phyloP scores from a whole-genome alignment of 1,139 yeast species.

The Yamadazyma friedrichii region DNA sequence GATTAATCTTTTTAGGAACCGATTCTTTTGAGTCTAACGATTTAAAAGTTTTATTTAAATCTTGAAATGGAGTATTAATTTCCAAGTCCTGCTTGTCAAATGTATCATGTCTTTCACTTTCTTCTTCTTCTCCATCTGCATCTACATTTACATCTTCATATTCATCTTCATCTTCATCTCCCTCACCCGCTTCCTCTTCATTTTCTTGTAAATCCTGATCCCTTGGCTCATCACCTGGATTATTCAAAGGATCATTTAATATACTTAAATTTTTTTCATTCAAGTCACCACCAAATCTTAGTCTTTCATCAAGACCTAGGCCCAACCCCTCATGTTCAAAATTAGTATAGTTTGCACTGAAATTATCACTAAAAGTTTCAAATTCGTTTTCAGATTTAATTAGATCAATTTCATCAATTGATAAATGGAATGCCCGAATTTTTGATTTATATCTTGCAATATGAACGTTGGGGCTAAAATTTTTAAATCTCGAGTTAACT shows the following conservation, averaged over 20 bases:
- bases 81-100: no score
- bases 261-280: conserved; percentile 4
- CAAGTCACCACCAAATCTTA: conserved; percentile 5
- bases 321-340: neutral
- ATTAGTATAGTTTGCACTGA: no score
- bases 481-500: conserved; percentile 13
- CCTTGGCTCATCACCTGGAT: no score
- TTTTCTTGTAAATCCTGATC: neutral
- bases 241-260: neutral
- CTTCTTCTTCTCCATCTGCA: neutral
- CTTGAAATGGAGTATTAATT: neutral
- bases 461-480: conserved; percentile 13
- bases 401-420: conserved; percentile 28
- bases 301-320: neutral
- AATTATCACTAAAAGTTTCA: neutral
- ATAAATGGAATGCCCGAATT: conserved; percentile 30
- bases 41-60: conserved; percentile 1
- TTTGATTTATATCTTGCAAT: conserved; percentile 9
- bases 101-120: neutral
- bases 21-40: neutral
- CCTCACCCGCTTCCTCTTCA: neutral
- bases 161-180: neutral
- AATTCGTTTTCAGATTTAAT: conserved; percentile 6
- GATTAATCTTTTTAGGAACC: conserved; percentile 12
- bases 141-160: neutral